These are phyloP conservation scores for Chalaropsis ovoidea DNA, from an alignment of 2,329 filamentous ascomycete species.

Conservation along the genomic window DNA sequence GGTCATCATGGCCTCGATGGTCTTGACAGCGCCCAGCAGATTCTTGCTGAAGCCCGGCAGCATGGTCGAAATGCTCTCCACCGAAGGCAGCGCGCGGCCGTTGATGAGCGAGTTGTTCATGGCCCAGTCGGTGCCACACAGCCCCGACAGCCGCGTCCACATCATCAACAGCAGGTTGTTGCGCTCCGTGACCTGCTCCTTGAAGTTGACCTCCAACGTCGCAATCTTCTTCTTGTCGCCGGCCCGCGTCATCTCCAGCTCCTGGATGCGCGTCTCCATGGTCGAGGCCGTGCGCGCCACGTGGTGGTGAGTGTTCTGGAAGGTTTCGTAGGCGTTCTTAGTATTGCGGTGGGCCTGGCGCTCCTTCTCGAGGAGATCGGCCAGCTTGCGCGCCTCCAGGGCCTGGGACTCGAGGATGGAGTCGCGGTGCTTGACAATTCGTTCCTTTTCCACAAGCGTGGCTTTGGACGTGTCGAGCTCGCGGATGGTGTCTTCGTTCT, in stretches of 20 bases:
- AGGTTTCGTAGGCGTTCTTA: slow-evolving; percentile 76
- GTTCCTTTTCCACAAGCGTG: slow-evolving; percentile 79
- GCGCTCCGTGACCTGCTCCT: slow-evolving; percentile 78
- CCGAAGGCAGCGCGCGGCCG: slow-evolving; percentile 67
- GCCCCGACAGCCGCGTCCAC: slow-evolving; percentile 75
- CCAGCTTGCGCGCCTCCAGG: slow-evolving; percentile 73
- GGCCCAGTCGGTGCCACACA: slow-evolving; percentile 88
- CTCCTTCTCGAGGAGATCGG: slow-evolving; percentile 85
- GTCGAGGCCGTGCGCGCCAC: slow-evolving; percentile 76
- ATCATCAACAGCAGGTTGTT: slow-evolving; percentile 80
- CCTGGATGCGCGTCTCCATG: slow-evolving; percentile 72
- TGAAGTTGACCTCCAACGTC: slow-evolving; percentile 66
- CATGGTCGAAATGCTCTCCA: slow-evolving; percentile 77
- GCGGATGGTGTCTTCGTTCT: slow-evolving; percentile 72
- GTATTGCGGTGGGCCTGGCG: slow-evolving; percentile 74
- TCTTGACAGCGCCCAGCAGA: slow-evolving; percentile 74
- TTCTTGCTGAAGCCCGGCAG: slow-evolving; percentile 85
- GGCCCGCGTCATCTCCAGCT: slow-evolving; percentile 70
- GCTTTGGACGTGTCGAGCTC: slow-evolving; percentile 72
- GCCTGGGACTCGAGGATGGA: slow-evolving; percentile 77
- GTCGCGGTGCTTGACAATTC: slow-evolving; percentile 80
- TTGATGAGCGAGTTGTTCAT: slow-evolving; percentile 83
- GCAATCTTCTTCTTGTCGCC: slow-evolving; percentile 69
- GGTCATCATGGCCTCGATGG: slow-evolving; percentile 67
- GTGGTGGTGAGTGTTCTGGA: slow-evolving; percentile 77